Conservation (phyloP, 2,329 filamentous ascomycete species). For the Bipolaris sorokiniana region DNA sequence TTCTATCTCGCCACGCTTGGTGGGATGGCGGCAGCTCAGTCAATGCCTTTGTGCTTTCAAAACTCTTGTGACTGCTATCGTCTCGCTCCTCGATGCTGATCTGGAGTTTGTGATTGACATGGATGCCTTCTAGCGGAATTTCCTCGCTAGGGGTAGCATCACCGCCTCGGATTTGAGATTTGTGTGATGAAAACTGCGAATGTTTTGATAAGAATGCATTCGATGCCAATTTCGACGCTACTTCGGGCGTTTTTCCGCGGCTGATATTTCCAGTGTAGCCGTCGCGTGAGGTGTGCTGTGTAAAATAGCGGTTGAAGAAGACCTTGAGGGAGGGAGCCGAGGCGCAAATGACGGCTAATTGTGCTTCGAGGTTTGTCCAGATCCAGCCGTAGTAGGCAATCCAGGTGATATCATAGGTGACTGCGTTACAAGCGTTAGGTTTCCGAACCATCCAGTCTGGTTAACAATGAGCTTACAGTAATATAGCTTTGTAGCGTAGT, state of each 20-base stretch:
- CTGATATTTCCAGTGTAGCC: conserved; percentile 16
- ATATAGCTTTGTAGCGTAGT: conserved; percentile 45
- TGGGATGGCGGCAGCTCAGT: conserved; percentile 23
- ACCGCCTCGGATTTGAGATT: neutral
- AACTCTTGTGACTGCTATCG: conserved; percentile 25
- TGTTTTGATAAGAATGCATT: neutral
- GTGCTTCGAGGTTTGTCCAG: conserved; percentile 52
- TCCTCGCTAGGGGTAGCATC: conserved; percentile 10
- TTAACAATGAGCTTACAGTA: conserved; percentile 22
- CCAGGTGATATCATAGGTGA: conserved; percentile 52
- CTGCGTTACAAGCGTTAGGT: conserved; percentile 7
- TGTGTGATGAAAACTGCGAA: conserved; percentile 1
- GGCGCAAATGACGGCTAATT: conserved; percentile 52
- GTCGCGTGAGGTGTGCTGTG: conserved; percentile 16
- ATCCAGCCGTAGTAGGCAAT: conserved; percentile 48
- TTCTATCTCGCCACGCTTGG: conserved; percentile 2
- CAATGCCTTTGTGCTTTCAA: conserved; percentile 26
- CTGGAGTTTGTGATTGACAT: conserved; percentile 29
- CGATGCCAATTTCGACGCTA: neutral
- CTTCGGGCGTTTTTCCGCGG: conserved; percentile 3
- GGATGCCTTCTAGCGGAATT: conserved; percentile 29
- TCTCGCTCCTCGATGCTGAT: conserved; percentile 30
- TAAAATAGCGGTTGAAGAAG: conserved; percentile 52
- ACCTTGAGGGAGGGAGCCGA: conserved; percentile 53
- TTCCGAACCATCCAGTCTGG: too few relatives aligned